Evolutionary conservation across 208 protist species (phyloP).

Genomic region (Endotrypanum monterogeii): DNA sequence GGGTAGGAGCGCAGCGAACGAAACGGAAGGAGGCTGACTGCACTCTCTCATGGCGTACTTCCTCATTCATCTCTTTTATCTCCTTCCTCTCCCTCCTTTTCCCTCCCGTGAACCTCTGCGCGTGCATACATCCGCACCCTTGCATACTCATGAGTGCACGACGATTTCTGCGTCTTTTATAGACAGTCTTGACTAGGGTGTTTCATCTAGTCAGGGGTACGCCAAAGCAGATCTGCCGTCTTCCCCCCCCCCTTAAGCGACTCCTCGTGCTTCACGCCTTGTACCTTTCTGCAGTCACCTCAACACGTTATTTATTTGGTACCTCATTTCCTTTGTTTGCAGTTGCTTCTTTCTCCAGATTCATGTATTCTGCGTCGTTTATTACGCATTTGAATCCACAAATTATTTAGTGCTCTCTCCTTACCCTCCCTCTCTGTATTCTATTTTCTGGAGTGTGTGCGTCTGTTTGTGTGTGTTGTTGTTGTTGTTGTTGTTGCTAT

Average conservation of each 20-base stretch:
- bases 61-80: not conserved
- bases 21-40: too few relatives aligned
- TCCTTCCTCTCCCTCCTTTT: not conserved
- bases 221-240: not conserved
- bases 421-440: not conserved
- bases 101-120: not conserved
- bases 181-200: not conserved
- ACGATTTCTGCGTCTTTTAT: not conserved
- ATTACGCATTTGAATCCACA: not conserved
- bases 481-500: not conserved
- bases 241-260: not conserved
- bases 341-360: not conserved
- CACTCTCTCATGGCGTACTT: too few relatives aligned
- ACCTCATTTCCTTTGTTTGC: not conserved
- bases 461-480: not conserved
- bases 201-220: not conserved
- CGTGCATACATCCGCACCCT: not conserved
- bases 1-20: not conserved
- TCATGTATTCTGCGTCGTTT: not conserved
- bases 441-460: not conserved
- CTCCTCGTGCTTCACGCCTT: not conserved
- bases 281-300: not conserved
- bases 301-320: not conserved
- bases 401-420: not conserved
- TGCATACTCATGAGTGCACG: not conserved